Evolutionary conservation across 2,329 filamentous ascomycete species (phyloP).

Genomic region (Colletotrichum costaricense): DNA sequence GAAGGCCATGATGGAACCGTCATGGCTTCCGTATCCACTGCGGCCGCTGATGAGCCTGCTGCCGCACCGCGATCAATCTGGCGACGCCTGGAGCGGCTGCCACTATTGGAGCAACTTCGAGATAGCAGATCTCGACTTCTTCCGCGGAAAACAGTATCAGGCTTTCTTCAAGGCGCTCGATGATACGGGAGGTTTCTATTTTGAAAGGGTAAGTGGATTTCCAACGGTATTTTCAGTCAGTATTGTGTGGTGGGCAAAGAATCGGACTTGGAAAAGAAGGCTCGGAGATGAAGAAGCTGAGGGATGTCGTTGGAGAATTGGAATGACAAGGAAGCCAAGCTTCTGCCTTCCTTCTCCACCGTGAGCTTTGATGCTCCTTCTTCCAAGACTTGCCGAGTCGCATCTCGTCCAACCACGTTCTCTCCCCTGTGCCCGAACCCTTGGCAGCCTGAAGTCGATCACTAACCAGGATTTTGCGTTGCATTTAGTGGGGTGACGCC

Average conservation of each 20-base stretch:
- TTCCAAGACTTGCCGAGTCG: background rate
- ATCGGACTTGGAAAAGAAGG: background rate
- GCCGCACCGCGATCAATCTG: constrained; percentile 50
- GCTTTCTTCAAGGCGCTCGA: constrained; percentile 54
- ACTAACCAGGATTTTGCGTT: constrained; percentile 1
- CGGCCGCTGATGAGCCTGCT: constrained; percentile 50
- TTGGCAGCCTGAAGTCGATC: constrained; percentile 3
- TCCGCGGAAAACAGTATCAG: constrained; percentile 52
- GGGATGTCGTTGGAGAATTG: background rate
- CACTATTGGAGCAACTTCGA: constrained; percentile 63
- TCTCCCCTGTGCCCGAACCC: background rate
- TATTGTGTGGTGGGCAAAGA: background rate
- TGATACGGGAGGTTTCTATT: background rate
- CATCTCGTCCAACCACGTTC: background rate
- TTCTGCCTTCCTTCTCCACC: background rate
- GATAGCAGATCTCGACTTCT: constrained; percentile 58
- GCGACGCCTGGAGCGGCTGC: constrained; percentile 56
- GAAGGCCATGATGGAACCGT: constrained; percentile 53
- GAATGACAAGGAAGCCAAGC: background rate
- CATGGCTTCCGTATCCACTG: constrained; percentile 55
- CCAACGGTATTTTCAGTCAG: background rate
- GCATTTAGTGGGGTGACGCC: constrained; percentile 55
- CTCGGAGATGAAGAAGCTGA: background rate
- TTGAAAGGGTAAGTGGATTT: background rate
- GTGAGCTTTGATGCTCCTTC: background rate